Evolutionary conservation across 192 early-diverging fungal genomes (phyloP), one percentile per base, ranked within the genome.

Genomic region (Rhizophagus sp.): DNA sequence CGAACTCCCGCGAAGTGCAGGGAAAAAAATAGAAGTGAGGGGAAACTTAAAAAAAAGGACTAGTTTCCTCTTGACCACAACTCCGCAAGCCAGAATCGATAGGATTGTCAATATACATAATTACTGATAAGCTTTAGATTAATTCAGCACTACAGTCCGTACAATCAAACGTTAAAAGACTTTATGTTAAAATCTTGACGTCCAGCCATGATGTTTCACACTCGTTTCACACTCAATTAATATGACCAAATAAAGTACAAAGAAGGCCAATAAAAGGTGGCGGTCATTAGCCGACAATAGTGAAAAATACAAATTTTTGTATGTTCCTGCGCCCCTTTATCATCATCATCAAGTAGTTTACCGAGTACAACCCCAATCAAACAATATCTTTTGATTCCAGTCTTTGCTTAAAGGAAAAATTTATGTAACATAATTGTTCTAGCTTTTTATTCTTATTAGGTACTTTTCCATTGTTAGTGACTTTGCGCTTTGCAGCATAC

Each of bases 1-100:
- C 71, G 71, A 73, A 22, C 67, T 27, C 71, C 71, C 27, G 71
- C 71, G 71, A 73, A 73, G 71, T 44, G n/a, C 27, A 34, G 70
- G 70, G 44, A 39, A 33, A 39, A 33, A 13, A 39, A 34, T 22
- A 34, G 30, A 36, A 69, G 34, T 57, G 52, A 57, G 67, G 67
- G 67, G 68, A 41, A 36, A 70, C 30, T 70, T 30, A 41, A 34
- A 41, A 70, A 57, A 70, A 70, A 70, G 36, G 68, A n/a, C 33
- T 39, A 70, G 68, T 13, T 69, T 36, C 22, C 22, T 41, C 36
- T 10, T 34, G 12, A 19, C 66, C 30, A 33, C 9, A 34, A 67
- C n/a, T 19, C 22, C n/a, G n/a, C n/a, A n/a, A n/a, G n/a, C n/a
- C n/a, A n/a, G 15, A 67, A 34, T 67, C 19, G 66, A 67, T 36